A percentile compares a stretch with the other conserved stretches of the same genome.
Evolutionary conservation across 2,329 filamentous ascomycete species (phyloP).

Genomic region (Fusarium begoniae): DNA sequence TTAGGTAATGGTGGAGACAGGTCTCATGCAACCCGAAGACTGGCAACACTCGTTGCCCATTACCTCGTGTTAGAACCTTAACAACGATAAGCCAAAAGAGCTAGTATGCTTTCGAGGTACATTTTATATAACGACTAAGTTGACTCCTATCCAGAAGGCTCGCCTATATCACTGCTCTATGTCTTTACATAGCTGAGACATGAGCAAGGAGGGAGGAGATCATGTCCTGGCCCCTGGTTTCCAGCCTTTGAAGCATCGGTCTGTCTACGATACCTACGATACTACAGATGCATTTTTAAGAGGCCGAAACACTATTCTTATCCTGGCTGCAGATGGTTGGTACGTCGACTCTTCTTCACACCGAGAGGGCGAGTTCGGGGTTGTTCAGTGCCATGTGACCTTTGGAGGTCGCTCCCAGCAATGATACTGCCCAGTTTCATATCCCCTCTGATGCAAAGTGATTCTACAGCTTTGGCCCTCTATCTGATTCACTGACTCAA

Average conservation of each 20-base stretch:
- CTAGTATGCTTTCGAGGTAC: fast-evolving
- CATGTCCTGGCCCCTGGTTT: not conserved
- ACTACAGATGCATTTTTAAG: not conserved
- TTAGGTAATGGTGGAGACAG: not conserved
- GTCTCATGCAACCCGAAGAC: not conserved
- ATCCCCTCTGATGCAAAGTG: not conserved
- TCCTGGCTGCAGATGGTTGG: no score
- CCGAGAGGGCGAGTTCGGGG: not conserved
- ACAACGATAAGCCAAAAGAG: fast-evolving
- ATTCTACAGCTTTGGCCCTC: not conserved
- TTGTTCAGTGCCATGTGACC: not conserved
- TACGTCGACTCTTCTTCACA: no score
- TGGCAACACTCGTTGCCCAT: not conserved
- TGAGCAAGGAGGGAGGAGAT: not conserved
- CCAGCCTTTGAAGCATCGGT: not conserved
- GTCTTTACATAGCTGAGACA: not conserved
- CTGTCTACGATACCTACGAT: not conserved
- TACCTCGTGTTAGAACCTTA: not conserved
- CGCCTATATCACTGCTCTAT: not conserved
- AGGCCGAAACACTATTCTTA: no score
- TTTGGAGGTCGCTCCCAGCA: not conserved
- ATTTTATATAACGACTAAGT: not conserved
- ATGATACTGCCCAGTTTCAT: not conserved
- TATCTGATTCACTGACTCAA: no score
- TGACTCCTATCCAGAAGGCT: not conserved